Evolutionary conservation across 2,329 filamentous ascomycete species (phyloP).

Genomic region (Sphaerostilbella broomeana): DNA sequence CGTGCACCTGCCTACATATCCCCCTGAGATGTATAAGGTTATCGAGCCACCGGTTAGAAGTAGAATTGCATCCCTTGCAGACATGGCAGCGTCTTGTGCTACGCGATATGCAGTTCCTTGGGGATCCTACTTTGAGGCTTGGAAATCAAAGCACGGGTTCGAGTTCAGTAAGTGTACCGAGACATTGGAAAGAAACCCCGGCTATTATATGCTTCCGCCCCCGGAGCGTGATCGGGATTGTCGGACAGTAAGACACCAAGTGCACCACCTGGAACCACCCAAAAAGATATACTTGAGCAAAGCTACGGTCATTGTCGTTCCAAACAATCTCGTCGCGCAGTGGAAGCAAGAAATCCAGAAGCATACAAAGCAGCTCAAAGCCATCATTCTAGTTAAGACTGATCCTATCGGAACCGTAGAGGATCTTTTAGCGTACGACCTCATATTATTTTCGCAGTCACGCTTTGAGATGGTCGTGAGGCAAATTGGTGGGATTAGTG

Average conservation of each 20-base stretch:
- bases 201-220: slow-evolving; percentile 50
- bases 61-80: slow-evolving; percentile 55
- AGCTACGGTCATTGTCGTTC: slow-evolving; percentile 72
- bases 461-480: slow-evolving; percentile 59
- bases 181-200: slow-evolving; percentile 51
- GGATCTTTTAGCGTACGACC: slow-evolving; percentile 60
- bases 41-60: slow-evolving; percentile 32
- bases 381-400: slow-evolving; percentile 55
- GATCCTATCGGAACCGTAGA: slow-evolving; percentile 49
- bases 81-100: slow-evolving; percentile 68
- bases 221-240: slow-evolving; percentile 29
- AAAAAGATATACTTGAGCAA: slow-evolving; percentile 57
- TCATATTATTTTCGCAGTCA: slow-evolving; percentile 69
- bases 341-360: slow-evolving; percentile 77
- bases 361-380: slow-evolving; percentile 61
- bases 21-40: slow-evolving; percentile 54
- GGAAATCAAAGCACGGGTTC: slow-evolving; percentile 37
- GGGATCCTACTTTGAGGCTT: slow-evolving; percentile 54
- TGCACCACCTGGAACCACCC: slow-evolving; percentile 23
- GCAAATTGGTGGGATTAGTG: slow-evolving; percentile 25
- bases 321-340: slow-evolving; percentile 74
- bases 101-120: slow-evolving; percentile 65
- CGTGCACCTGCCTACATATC: slow-evolving; percentile 56
- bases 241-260: slow-evolving; percentile 17
- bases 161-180: slow-evolving; percentile 49